Evolutionary conservation across 2,329 filamentous ascomycete species (phyloP).

Genomic region (Hypomyces perniciosus): DNA sequence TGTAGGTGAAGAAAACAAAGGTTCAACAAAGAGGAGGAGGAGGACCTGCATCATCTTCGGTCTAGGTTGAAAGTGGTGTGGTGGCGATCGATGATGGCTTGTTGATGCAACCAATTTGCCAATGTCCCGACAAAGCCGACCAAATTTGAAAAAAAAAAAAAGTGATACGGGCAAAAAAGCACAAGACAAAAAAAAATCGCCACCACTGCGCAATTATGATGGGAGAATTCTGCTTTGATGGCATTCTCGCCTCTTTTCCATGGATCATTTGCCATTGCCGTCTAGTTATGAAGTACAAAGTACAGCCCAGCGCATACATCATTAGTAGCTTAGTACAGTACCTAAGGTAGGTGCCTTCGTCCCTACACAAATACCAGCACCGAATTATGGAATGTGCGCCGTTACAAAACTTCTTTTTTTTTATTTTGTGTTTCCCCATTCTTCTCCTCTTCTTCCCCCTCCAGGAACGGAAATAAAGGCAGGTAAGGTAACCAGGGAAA

Average conservation of each 20-base stretch:
- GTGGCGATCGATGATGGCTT: slow-evolving; percentile 1
- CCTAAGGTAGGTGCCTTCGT: too few relatives aligned
- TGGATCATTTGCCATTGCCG: background rate
- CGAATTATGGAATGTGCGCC: too few relatives aligned
- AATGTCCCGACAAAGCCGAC: background rate
- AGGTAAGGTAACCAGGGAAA: too few relatives aligned
- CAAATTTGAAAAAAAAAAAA: background rate
- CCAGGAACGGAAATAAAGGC: too few relatives aligned
- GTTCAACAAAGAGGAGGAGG: background rate
- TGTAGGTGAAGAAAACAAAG: background rate
- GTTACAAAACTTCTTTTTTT: too few relatives aligned
- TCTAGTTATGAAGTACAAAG: background rate
- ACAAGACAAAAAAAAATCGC: too few relatives aligned
- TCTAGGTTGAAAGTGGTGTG: background rate
- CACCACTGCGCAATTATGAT: background rate
- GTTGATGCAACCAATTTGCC: background rate
- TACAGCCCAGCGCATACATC: too few relatives aligned
- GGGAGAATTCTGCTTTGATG: background rate
- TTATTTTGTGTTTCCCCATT: too few relatives aligned
- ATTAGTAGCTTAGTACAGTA: too few relatives aligned
- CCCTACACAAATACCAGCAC: too few relatives aligned
- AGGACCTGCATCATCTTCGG: background rate
- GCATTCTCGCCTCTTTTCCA: background rate
- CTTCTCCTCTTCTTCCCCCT: too few relatives aligned
- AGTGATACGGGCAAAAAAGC: background rate